Evolutionary conservation across 75 land plant species (phyloP).

Genomic region (Pseudotsuga menziesii): DNA sequence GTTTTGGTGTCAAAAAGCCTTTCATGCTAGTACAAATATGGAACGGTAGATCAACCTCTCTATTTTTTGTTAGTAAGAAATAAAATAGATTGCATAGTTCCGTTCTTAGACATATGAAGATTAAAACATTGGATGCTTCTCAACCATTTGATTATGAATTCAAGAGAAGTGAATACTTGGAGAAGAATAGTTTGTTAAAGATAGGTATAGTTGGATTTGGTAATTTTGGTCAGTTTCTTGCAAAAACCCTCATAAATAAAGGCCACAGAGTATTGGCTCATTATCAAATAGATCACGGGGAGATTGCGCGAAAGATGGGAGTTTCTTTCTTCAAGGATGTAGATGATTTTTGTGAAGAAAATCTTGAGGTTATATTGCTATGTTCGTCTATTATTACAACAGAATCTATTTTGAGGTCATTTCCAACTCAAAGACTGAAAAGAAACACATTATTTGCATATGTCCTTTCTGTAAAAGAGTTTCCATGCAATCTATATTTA

Average conservation of each 20-base stretch:
- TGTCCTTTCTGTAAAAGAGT: constrained; percentile 86
- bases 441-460: constrained; percentile 71
- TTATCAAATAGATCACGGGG: constrained; percentile 41
- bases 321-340: constrained; percentile 42
- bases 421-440: constrained; percentile 67
- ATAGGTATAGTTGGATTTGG: constrained; percentile 72
- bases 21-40: not conserved
- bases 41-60: not conserved
- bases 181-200: constrained; percentile 21
- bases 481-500: constrained; percentile 56
- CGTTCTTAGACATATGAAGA: not conserved
- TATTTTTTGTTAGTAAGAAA: not conserved
- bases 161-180: constrained; percentile 14
- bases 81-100: not conserved
- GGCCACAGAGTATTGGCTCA: constrained; percentile 59
- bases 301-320: constrained; percentile 24
- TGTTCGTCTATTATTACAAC: constrained; percentile 77
- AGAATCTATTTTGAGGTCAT: constrained; percentile 41
- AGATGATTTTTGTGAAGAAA: constrained; percentile 77
- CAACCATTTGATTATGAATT: constrained; percentile 47
- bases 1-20: not conserved
- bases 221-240: constrained; percentile 74
- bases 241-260: constrained; percentile 39
- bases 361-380: constrained; percentile 76
- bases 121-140: constrained; percentile 22